Conservation (phyloP, 352 stramenopile species). For the Globisporangium cederbergense region DNA sequence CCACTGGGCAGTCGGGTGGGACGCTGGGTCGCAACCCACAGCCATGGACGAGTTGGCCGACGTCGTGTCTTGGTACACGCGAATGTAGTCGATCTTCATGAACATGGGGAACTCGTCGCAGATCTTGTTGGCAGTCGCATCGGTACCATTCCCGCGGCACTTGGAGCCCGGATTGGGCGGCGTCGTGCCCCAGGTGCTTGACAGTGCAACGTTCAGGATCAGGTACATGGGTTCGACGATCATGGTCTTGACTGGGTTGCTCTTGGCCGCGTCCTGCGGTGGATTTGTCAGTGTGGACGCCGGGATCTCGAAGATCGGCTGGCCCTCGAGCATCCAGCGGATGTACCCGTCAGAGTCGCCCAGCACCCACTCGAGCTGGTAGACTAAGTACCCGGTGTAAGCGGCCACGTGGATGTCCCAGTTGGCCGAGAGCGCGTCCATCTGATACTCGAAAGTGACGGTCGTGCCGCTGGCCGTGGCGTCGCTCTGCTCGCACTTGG, state of each 20-base stretch:
- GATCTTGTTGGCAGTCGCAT: conserved; percentile 43
- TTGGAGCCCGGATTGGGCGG: conserved; percentile 58
- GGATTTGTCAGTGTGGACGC: conserved; percentile 45
- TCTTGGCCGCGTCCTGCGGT: conserved; percentile 42
- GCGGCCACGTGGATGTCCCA: conserved; percentile 59
- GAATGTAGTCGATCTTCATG: conserved; percentile 74
- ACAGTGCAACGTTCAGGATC: conserved; percentile 94
- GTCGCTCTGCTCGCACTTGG: conserved; percentile 43
- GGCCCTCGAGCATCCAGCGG: conserved; percentile 67
- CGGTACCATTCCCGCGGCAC: conserved; percentile 51
- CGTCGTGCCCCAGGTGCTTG: conserved; percentile 75
- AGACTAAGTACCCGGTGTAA: conserved; percentile 56
- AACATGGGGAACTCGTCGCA: conserved; percentile 63
- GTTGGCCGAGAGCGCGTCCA: conserved; percentile 71
- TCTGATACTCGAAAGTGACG: conserved; percentile 61
- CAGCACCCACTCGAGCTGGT: conserved; percentile 71
- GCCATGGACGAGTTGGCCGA: conserved; percentile 36
- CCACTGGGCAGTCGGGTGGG: conserved; percentile 66
- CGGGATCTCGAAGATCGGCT: conserved; percentile 87
- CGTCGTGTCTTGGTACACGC: conserved; percentile 58
- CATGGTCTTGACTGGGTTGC: conserved; percentile 88
- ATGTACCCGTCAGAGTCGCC: conserved; percentile 52
- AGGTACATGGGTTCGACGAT: conserved; percentile 94
- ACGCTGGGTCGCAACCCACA: conserved; percentile 47
- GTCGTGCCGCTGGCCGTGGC: conserved; percentile 45